Percentiles rank a stretch among this genome's conserved stretches.
Conservation (phyloP, 352 stramenopile species). For the Aphanomyces stellatus region DNA sequence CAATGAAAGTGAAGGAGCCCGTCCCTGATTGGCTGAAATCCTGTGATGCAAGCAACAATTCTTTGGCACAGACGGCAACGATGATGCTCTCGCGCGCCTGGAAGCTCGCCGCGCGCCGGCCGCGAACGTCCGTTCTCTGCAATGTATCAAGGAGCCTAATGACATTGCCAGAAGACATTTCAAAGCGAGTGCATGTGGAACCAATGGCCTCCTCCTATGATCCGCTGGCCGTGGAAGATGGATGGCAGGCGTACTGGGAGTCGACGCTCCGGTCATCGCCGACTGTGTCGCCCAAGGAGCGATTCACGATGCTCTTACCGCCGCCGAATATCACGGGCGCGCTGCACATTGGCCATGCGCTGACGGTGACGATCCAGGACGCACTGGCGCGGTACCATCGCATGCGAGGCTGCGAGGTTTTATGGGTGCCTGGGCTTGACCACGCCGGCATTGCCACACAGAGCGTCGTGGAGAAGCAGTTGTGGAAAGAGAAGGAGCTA, state of each 20-base stretch:
- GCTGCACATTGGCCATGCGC: conserved; percentile 96
- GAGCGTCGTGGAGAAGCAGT: conserved; percentile 97
- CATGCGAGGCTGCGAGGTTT: conserved; percentile 95
- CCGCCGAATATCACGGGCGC: conserved; percentile 97
- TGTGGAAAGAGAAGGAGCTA: conserved; percentile 90
- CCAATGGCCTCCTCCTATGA: conserved; percentile 92
- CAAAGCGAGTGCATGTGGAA: background rate
- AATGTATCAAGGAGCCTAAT: background rate
- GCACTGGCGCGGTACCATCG: conserved; percentile 94
- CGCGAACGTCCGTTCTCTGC: background rate
- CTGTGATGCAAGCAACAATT: too few species aligned
- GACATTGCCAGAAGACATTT: background rate
- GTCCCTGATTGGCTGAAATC: too few species aligned
- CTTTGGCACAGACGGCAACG: too few species aligned
- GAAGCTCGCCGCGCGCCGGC: background rate
- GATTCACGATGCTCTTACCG: conserved; percentile 86
- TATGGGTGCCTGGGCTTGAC: conserved; percentile 97
- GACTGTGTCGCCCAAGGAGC: conserved; percentile 12
- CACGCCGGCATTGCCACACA: conserved; percentile 99
- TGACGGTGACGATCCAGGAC: conserved; percentile 97
- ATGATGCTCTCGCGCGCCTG: background rate
- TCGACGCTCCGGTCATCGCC: conserved; percentile 15
- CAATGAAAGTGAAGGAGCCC: too few species aligned
- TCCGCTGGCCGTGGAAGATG: conserved; percentile 93
- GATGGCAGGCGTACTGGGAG: conserved; percentile 99